Base-by-base conservation (phyloP, 2,329 filamentous ascomycete genomes). In the Endothia cerciana region DNA sequence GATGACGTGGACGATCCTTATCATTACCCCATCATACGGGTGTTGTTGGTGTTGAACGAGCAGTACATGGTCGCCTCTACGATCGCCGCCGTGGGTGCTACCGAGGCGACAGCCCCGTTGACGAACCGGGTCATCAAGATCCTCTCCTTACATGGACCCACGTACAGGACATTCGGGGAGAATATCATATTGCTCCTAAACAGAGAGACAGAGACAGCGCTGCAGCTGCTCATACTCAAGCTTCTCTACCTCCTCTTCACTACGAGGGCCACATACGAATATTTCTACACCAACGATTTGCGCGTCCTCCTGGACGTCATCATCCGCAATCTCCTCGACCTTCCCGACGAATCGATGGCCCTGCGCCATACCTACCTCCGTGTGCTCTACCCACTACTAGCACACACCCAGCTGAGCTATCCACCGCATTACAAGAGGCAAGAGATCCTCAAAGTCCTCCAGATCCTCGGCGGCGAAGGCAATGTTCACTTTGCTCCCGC, bases 271-370 rank as follows among this genome's bases (percentile, higher is more conserved):
- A 99, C 95, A 0, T 93, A 95, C 76, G 95, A 99, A 79, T 99
- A 98, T 78, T 99, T 99, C 75, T 99, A 98, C 78, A 97, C 93
- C 36, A 99, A 99, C 75, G 95, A 99, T 74, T 83, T 99, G 38
- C 91, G 93, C 66, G 95, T 99, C 4, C 86, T 99, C 19, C 85
- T 98, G 57, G 95, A 99, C 74, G 95, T 99, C 70, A 93, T 99
- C 66, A 92, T 99, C 68, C 91, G 95, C 53, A 99, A 99, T 73
- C 83, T 99, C n/a, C 88, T 98, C 73, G 95, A 99, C 75, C 83
- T 99, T 10, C 95, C 96, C 0, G 90, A 94, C 73, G 94, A 97
- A 75, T 88, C 87, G 68, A 82, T 84, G 69, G 83, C 87, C 22
- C 81, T 99, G 65, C 88, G 94, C 45, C 95, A 99, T 76, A 99